Evolutionary conservation across 83 land plant species (phyloP).

Genomic region (Diphasiastrum complanatum): DNA sequence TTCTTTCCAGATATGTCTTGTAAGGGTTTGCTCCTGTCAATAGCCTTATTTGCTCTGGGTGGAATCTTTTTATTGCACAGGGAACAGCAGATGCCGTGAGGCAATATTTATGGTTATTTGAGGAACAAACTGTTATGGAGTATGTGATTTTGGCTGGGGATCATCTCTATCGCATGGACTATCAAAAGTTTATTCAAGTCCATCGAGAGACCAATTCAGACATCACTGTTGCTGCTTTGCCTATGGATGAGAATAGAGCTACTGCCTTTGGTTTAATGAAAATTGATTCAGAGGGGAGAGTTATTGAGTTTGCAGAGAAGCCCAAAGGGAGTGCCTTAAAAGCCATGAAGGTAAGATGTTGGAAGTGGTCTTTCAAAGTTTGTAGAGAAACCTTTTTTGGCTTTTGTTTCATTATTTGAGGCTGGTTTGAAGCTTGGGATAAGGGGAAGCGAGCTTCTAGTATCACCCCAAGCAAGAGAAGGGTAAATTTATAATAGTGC

Average conservation of each 20-base stretch:
- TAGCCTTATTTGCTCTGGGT: too few relatives aligned
- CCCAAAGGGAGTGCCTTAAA: background rate
- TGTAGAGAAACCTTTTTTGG: too few relatives aligned
- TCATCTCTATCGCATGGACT: constrained; percentile 1
- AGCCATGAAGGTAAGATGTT: background rate
- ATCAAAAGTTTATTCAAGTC: constrained; percentile 2
- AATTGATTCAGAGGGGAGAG: background rate
- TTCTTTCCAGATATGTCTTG: too few relatives aligned
- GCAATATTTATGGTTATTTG: too few relatives aligned
- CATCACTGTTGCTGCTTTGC: background rate
- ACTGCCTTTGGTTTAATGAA: constrained; percentile 3
- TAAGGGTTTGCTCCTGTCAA: too few relatives aligned
- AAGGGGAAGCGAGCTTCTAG: too few relatives aligned
- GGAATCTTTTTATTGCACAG: too few relatives aligned
- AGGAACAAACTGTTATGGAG: background rate
- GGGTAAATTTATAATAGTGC: too few relatives aligned
- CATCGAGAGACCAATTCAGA: background rate
- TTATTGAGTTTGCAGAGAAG: background rate
- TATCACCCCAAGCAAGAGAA: too few relatives aligned
- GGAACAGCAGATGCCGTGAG: constrained; percentile 4
- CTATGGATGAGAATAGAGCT: background rate
- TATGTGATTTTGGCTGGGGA: background rate
- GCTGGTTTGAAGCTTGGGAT: too few relatives aligned
- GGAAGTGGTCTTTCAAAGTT: too few relatives aligned
- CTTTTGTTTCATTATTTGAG: too few relatives aligned